These are phyloP conservation scores for Leptosphaerulina australis DNA, from an alignment of 2,329 filamentous ascomycete species.

Conservation along the genomic window DNA sequence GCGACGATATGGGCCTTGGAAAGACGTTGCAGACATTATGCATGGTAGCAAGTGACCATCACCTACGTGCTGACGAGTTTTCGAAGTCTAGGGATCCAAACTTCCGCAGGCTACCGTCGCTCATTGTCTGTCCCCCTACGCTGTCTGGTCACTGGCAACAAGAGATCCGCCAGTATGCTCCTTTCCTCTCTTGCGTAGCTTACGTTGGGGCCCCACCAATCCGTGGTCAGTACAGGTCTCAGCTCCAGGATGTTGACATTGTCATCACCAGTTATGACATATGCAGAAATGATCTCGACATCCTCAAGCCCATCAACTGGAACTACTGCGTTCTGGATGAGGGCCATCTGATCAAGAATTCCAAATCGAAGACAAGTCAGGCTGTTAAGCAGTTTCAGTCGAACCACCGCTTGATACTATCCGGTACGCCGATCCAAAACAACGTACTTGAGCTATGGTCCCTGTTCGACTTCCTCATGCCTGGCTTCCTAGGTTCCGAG, in stretches of 20 bases:
- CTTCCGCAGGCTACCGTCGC: conserved; percentile 78
- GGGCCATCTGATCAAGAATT: conserved; percentile 98
- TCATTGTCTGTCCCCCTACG: conserved; percentile 95
- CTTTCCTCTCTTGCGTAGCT: conserved; percentile 85
- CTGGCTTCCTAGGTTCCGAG: conserved; percentile 92
- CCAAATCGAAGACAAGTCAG: conserved; percentile 91
- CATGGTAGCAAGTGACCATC: conserved; percentile 97
- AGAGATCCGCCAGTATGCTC: conserved; percentile 93
- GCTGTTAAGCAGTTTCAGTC: conserved; percentile 88
- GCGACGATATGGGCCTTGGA: conserved; percentile 98
- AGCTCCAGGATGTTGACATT: conserved; percentile 80
- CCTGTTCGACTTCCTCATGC: conserved; percentile 98
- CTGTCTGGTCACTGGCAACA: conserved; percentile 98
- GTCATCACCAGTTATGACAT: conserved; percentile 99
- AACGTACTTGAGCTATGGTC: conserved; percentile 98
- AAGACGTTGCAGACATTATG: conserved; percentile 98
- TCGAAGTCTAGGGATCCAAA: conserved; percentile 80
- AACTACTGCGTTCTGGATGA: conserved; percentile 98
- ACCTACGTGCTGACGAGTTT: conserved; percentile 89
- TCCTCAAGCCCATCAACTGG: conserved; percentile 84
- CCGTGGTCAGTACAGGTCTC: conserved; percentile 71
- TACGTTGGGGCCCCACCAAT: conserved; percentile 90
- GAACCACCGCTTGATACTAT: conserved; percentile 95
- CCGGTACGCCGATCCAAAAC: conserved; percentile 96
- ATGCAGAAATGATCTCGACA: conserved; percentile 90